These are phyloP conservation scores for Calendula officinalis DNA, from an alignment of 129 eudicot species.

Conservation along the genomic window DNA sequence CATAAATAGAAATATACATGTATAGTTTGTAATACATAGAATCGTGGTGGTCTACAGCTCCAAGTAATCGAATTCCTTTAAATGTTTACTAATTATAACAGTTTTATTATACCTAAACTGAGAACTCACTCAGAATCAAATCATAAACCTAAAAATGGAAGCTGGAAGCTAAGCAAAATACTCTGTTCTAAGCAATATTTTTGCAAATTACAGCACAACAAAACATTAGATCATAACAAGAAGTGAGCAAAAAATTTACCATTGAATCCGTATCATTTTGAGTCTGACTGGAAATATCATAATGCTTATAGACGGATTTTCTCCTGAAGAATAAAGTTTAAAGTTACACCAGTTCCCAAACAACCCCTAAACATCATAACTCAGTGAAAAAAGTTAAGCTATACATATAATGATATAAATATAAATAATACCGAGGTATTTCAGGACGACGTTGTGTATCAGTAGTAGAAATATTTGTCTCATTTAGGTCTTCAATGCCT, in stretches of 20 bases:
- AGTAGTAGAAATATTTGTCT: slow-evolving; percentile 22
- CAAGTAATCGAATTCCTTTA: neutral
- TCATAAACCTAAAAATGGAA: slow-evolving; percentile 10
- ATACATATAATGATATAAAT: neutral
- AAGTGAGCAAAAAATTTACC: slow-evolving; percentile 12
- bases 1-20: neutral
- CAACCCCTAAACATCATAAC: neutral
- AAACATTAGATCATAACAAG: neutral
- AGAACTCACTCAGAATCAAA: slow-evolving; percentile 10
- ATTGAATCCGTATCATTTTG: slow-evolving; percentile 9
- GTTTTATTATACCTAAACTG: neutral
- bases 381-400: slow-evolving; percentile 1
- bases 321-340: slow-evolving; percentile 38
- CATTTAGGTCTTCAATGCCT: slow-evolving; percentile 37
- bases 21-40: neutral
- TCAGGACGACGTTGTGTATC: slow-evolving; percentile 56
- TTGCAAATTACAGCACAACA: neutral
- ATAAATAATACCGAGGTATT: slow-evolving; percentile 49
- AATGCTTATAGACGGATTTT: slow-evolving; percentile 47
- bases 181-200: neutral
- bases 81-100: neutral
- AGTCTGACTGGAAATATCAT: slow-evolving; percentile 24
- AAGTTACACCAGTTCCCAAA: neutral
- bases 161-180: neutral
- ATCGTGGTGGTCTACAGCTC: neutral